Evolutionary conservation across 495 filamentous ascomycete genomes (phyloP), one percentile per base, ranked within the genome.

Genomic region (Penicillium daleae): DNA sequence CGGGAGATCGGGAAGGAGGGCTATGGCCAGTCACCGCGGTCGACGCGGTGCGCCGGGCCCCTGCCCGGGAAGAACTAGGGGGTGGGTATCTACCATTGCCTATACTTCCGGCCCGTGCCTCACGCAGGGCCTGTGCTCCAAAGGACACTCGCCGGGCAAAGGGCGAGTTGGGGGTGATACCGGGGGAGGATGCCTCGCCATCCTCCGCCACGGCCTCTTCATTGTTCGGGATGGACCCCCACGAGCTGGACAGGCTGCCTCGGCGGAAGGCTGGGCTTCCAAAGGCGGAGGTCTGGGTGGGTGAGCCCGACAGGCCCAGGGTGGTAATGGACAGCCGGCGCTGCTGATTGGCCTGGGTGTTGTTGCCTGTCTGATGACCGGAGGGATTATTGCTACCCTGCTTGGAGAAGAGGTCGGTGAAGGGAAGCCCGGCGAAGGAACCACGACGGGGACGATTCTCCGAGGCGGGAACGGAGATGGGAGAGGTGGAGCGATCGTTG

Each of bases 131-230:
- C 69, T 92, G 87, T 27, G 92, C 92, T 57, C 95, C 94, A 72
- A 96, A 95, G 71, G 93, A 97, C 80, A 96, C 86, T 22, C 95
- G 88, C 53, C 95, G 87, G 10, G 86, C 85, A 72, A 97, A 96
- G 17, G 92, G 92, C 6, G 90, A 90, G 50, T 76, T 85, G 33
- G 91, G 85, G 8, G 83, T 81, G 59, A 71, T 74, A 69, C 73
- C 80, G 40, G 71, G 75, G 52, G 70, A 78, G 56, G 66, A 71
- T 66, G 70, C 89, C 46, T 82, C 92, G 42, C 85, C 86, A 51
- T 98, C 95, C 57, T 97, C 95, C 46, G 93, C 83, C 46, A 93
- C 89, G 62, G 82, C 92, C 74, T 97, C 95, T 67, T 97, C 92
- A n/a, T 87, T 89, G 57, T 88, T 86, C n/a, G 87, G 87, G 66